Base-by-base conservation (phyloP, 352 stramenopile genomes). In the Nothophytophthora sp. region DNA sequence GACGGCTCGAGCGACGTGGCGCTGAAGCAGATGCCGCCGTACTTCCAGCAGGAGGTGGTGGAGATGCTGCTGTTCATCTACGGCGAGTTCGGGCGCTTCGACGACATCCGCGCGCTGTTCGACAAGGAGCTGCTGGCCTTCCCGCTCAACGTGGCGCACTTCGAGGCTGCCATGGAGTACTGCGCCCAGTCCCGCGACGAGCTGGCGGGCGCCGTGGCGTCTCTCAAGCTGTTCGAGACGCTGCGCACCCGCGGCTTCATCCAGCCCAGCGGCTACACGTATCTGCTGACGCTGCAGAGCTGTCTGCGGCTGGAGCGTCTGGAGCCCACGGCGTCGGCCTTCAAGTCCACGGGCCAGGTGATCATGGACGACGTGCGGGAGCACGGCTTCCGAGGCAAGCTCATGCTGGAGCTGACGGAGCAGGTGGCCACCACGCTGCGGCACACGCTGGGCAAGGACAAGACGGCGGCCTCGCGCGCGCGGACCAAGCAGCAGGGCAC, bases 31-130 rank as follows among this genome's bases (percentile, higher is more conserved):
- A 75, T 81, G 55, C 76, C 74, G 35, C 47, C 63, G 18, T 72
- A 63, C 50, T 80, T 85, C 52, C 80, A 91, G 60, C 65, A 79
- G 13, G 70, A 91, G 20, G 68, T 73, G 18, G 67, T 88, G 46
- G 77, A 91, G 69, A 77, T 84, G 77, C 48, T 85, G 60, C 68
- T 91, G 6, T 85, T 75, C 40, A 75, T 88, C 40, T 76, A 88
- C 51, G 80, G 80, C 23, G 77, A 89, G 36, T 58, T 75, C 19
- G 44, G 60, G 15, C 53, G 67, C 19, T 76, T 86, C 25, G 63
- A 75, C 22, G 51, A 58, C 16, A 63, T 90, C 20, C 59, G 52
- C 23, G 35, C 55, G 42, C 58, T 91, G 12, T 81, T 90, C 28
- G 73, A 78, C 38, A 70, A 73, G 45, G 56, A 73, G 48, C 28